Evolutionary conservation across 73 alveolate species (phyloP).

Genomic region (Paramecium sexaurelia): DNA sequence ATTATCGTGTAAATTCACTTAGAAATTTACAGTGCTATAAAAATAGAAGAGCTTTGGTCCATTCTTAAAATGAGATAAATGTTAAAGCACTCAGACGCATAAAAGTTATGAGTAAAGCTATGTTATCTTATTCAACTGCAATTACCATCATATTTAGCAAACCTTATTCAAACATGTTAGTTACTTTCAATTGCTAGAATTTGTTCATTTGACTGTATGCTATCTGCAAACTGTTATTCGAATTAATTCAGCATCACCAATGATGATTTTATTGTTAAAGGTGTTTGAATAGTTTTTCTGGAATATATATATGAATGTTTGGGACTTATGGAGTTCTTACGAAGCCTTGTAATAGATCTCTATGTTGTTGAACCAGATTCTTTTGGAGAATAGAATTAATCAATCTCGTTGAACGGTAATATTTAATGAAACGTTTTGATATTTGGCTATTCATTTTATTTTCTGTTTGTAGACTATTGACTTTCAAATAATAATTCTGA

Average conservation of each 20-base stretch:
- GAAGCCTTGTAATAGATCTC: background rate
- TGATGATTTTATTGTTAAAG: background rate
- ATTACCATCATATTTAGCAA: constrained; percentile 4
- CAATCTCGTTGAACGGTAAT: background rate
- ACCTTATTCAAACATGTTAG: background rate
- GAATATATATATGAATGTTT: background rate
- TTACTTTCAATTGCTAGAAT: constrained; percentile 5
- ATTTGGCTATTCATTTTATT: background rate
- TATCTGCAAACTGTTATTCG: background rate
- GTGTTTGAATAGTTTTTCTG: background rate
- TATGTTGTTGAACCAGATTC: constrained; percentile 30
- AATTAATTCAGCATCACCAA: background rate
- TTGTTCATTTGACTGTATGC: background rate
- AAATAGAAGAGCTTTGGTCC: background rate
- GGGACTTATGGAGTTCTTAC: background rate
- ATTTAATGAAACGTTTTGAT: background rate
- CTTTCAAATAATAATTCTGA: background rate
- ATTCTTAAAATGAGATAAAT: constrained; percentile 4
- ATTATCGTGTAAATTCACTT: background rate
- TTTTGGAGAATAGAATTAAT: background rate
- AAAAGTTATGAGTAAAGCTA: background rate
- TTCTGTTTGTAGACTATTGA: background rate
- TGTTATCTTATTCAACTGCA: constrained; percentile 23
- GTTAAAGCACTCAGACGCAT: constrained; percentile 29
- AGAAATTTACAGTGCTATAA: constrained; percentile 1